phyloP scores from a whole-genome alignment of 2,329 filamentous ascomycete genomes.

The Aspergillus fischeri region DNA sequence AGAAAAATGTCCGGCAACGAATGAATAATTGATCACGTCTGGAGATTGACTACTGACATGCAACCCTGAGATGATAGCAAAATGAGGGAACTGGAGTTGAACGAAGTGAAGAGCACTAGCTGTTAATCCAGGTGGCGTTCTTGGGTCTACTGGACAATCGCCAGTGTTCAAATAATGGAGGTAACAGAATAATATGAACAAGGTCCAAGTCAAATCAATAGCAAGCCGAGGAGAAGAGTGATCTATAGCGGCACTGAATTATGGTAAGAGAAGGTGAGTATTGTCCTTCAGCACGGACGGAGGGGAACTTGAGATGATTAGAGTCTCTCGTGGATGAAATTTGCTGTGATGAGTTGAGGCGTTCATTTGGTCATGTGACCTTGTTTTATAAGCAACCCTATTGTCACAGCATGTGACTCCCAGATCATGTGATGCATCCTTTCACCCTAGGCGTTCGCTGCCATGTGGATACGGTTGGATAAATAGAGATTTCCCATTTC shows the following conservation, averaged over 20 bases:
- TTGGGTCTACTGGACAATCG: neutral
- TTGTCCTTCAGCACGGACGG: neutral
- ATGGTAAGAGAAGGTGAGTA: neutral
- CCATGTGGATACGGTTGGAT: neutral
- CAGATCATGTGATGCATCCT: no score
- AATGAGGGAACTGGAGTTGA: neutral
- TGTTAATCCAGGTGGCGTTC: neutral
- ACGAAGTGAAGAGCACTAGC: neutral
- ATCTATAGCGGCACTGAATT: neutral
- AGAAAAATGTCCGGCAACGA: neutral
- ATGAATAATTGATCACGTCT: neutral
- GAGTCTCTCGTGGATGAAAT: neutral
- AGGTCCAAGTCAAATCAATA: neutral
- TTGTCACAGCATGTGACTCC: no score
- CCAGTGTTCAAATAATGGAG: neutral
- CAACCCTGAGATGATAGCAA: neutral
- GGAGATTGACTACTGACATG: neutral
- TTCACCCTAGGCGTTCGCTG: no score
- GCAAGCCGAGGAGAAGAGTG: neutral
- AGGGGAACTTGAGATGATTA: neutral
- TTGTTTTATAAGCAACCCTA: neutral
- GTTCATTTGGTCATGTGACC: neutral
- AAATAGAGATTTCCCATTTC: neutral
- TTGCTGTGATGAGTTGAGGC: neutral
- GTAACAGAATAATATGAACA: neutral